phyloP scores from a whole-genome alignment of 208 protist genomes.

The Trypanosomatidae sp. region DNA sequence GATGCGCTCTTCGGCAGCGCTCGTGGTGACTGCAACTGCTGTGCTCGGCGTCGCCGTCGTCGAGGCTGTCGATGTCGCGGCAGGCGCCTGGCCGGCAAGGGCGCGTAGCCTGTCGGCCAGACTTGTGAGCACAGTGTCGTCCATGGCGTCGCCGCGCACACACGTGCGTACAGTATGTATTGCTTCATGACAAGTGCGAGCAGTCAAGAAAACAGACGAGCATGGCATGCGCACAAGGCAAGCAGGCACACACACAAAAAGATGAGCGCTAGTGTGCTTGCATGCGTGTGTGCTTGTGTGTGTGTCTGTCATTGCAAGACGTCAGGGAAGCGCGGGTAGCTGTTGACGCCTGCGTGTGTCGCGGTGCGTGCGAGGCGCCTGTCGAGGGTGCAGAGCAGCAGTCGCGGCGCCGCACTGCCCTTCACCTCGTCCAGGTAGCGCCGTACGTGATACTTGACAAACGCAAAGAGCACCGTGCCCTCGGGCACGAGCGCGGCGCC shows the following conservation, averaged over 20 bases:
- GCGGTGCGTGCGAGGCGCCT: slow-evolving; percentile 44
- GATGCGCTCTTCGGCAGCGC: slow-evolving; percentile 12
- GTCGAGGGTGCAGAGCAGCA: slow-evolving; percentile 72
- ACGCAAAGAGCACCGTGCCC: slow-evolving; percentile 59
- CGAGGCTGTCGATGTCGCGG: background rate
- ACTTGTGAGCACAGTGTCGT: slow-evolving; percentile 29
- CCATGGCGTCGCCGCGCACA: no score
- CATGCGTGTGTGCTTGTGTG: no score
- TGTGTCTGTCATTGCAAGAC: no score
- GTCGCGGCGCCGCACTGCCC: slow-evolving; percentile 19
- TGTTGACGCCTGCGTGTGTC: slow-evolving; percentile 32
- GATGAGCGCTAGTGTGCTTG: no score
- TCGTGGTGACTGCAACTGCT: no score
- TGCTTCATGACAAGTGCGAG: no score
- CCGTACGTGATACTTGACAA: slow-evolving; percentile 78
- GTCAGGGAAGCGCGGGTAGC: no score
- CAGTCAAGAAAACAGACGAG: no score
- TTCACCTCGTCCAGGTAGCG: slow-evolving; percentile 59
- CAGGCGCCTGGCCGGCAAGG: slow-evolving; percentile 34
- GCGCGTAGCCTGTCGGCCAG: slow-evolving; percentile 54
- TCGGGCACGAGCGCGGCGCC: slow-evolving; percentile 19
- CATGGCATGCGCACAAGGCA: no score
- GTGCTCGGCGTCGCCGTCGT: no score
- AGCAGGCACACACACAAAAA: no score
- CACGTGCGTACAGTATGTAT: no score